phyloP scores from a whole-genome alignment of 1,139 yeast genomes.

The Kodamaea derodonti region DNA sequence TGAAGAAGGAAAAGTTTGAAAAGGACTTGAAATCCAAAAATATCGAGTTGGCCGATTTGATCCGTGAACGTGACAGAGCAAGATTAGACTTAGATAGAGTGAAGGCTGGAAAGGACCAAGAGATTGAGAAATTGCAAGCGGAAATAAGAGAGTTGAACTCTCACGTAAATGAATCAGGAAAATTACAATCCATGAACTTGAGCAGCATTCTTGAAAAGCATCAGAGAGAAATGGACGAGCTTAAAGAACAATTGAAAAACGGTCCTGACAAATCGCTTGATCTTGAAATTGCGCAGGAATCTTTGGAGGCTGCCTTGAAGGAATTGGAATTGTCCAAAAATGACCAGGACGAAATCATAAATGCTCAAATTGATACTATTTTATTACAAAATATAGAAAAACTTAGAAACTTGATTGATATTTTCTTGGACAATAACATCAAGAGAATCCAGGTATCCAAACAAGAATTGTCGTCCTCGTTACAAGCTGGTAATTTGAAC shows the following conservation, averaged over 20 bases:
- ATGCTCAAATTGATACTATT: slow-evolving; percentile 57
- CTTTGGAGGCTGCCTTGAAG: slow-evolving; percentile 68
- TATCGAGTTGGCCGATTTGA: slow-evolving; percentile 82
- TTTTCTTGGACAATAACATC: slow-evolving; percentile 66
- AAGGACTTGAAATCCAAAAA: slow-evolving; percentile 83
- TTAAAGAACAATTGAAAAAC: slow-evolving; percentile 29
- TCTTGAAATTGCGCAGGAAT: slow-evolving; percentile 73
- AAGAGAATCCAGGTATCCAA: slow-evolving; percentile 71
- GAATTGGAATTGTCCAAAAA: slow-evolving; percentile 57
- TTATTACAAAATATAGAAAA: slow-evolving; percentile 48
- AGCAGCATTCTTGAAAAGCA: slow-evolving; percentile 61
- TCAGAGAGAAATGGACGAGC: slow-evolving; percentile 48
- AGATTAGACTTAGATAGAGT: slow-evolving; percentile 75
- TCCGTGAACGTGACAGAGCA: slow-evolving; percentile 87
- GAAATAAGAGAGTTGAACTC: slow-evolving; percentile 62
- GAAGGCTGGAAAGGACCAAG: slow-evolving; percentile 63
- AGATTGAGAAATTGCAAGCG: slow-evolving; percentile 63
- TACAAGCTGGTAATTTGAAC: slow-evolving; percentile 81
- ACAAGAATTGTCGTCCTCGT: slow-evolving; percentile 70
- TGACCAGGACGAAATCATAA: slow-evolving; percentile 51
- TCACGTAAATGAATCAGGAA: slow-evolving; percentile 60
- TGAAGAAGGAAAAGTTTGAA: slow-evolving; percentile 78
- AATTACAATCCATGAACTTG: slow-evolving; percentile 64
- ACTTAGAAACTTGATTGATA: slow-evolving; percentile 61
- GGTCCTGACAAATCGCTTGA: slow-evolving; percentile 32